These are phyloP conservation scores for Pseudogymnoascus sp. DNA, from an alignment of 2,329 filamentous ascomycete species.

Conservation along the genomic window DNA sequence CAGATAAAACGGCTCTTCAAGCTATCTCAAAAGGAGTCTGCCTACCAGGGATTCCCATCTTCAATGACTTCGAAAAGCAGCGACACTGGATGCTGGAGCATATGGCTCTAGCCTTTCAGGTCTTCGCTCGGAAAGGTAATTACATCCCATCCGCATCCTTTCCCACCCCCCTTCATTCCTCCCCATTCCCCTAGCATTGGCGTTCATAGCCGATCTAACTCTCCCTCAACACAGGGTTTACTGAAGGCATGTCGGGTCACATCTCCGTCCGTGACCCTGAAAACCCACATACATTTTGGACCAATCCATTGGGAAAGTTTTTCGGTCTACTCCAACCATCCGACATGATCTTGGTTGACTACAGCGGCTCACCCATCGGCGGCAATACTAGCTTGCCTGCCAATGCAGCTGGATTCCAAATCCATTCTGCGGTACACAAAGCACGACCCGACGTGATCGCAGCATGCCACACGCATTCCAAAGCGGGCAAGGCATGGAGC, in stretches of 20 bases:
- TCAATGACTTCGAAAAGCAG: conserved; percentile 23
- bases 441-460: conserved; percentile 17
- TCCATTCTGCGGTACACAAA: conserved; percentile 17
- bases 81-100: conserved; percentile 39
- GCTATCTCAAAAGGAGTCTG: too few relatives aligned
- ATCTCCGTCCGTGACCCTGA: conserved; percentile 29
- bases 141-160: conserved; percentile 13
- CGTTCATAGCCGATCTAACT: too few relatives aligned
- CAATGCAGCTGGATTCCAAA: conserved; percentile 19
- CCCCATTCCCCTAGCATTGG: too few relatives aligned
- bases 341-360: conserved; percentile 41
- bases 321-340: conserved; percentile 34
- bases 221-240: conserved; percentile 22
- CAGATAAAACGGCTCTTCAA: too few relatives aligned
- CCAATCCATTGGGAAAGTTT: conserved; percentile 17
- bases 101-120: conserved; percentile 39
- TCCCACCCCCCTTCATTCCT: too few relatives aligned
- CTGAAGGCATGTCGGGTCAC: conserved; percentile 38
- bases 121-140: conserved; percentile 35
- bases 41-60: conserved; percentile 16
- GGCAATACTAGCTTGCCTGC: conserved; percentile 25
- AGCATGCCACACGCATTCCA: conserved; percentile 17
- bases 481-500: conserved; percentile 17
- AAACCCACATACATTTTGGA: conserved; percentile 22
- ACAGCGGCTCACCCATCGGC: conserved; percentile 38